Base-by-base conservation (phyloP, 2,329 filamentous ascomycete species). In the Phyllosticta ampelicida region DNA sequence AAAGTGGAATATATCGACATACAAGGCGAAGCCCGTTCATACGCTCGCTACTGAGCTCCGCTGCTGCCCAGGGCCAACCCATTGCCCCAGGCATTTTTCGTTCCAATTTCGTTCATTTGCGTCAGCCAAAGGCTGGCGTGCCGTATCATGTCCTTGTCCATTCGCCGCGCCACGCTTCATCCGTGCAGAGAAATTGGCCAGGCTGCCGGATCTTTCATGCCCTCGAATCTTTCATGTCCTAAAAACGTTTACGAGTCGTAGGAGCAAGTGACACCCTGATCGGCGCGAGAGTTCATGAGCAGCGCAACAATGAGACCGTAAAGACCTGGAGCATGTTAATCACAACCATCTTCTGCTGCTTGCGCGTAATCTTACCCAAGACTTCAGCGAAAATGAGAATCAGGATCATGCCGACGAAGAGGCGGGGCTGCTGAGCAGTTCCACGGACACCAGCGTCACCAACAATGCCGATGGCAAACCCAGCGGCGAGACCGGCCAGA, bases 331-430 rank as follows among this genome's bases (percentile, higher is more conserved):
- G 36, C 10, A 23, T 1, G 51, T 10, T 20, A 54, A 54, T 72
- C 13, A 18, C 5, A n/a, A 13, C 13, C 44, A 5, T 21, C n/a
- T 28, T 5, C 16, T 3, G 26, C 5, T 3, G 51, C 8, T 18
- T 26, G 13, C 10, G 18, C 48, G 16, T 56, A 63, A 54, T 79
- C 86, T 63, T 80, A 94, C 90, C 91, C 86, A 96, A 78, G 66
- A 96, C 91, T 92, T 96, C 91, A 66, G 91, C 91, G 82, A 96
- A 96, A 92, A 96, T 96, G 78, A 96, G 89, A 80, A 96, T 96
- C 74, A 96, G 77, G 77, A 96, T 95, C 90, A 96, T 96, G 77
- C 91, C 91, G 72, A 96, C 90, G 77, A 95, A 96, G 66, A 95
- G 82, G 73, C 87, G 82, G 62, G 87, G 87, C 74, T 91, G 87